Conservation (phyloP, 2,329 filamentous ascomycete genomes). For the Dactylellina sp. region DNA sequence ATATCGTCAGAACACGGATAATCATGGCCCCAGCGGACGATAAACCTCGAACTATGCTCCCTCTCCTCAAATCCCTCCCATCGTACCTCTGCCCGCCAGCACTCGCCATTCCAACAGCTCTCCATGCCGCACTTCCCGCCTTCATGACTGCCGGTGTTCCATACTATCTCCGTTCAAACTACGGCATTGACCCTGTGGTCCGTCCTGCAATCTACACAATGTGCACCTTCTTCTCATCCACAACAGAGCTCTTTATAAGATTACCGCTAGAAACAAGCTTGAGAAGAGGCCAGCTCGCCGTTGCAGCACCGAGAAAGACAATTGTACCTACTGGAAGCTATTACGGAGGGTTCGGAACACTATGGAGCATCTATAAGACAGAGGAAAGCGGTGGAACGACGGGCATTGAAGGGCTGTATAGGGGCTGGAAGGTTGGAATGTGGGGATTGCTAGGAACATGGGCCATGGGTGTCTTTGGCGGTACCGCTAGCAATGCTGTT, state of each 20-base stretch:
- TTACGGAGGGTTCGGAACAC: conserved; percentile 86
- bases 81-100: conserved; percentile 78
- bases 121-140: conserved; percentile 86
- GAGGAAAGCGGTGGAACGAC: conserved; percentile 71
- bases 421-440: conserved; percentile 71
- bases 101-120: conserved; percentile 83
- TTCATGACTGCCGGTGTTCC: conserved; percentile 85
- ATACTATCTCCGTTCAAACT: conserved; percentile 83
- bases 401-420: conserved; percentile 70
- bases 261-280: conserved; percentile 92
- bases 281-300: conserved; percentile 84
- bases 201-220: conserved; percentile 85
- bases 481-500: conserved; percentile 59
- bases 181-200: conserved; percentile 82
- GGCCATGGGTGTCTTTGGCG: conserved; percentile 66
- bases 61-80: conserved; percentile 80
- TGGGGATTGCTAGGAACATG: conserved; percentile 70
- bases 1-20: conserved; percentile 87
- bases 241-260: conserved; percentile 83
- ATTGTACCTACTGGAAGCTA: conserved; percentile 85
- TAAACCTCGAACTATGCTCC: conserved; percentile 80
- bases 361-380: conserved; percentile 85
- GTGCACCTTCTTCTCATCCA: conserved; percentile 82
- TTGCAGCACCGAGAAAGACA: conserved; percentile 73
- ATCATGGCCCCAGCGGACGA: conserved; percentile 84